Evolutionary conservation across 2,329 filamentous ascomycete genomes (phyloP), one percentile per base, ranked within the genome.

Genomic region (Neonectria sp.): DNA sequence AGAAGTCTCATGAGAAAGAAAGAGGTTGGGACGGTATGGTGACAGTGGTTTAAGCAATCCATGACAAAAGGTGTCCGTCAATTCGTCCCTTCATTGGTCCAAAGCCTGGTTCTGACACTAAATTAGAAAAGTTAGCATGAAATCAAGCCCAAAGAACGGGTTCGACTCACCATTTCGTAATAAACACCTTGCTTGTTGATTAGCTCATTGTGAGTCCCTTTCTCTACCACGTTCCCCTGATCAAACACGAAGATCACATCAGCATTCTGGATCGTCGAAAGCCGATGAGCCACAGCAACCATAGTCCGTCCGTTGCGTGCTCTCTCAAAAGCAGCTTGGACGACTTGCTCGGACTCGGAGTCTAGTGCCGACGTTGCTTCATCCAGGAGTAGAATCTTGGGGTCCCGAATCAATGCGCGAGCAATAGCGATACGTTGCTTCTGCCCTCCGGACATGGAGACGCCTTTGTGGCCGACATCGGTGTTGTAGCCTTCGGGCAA

Each of bases 321-420:
- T 64, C 75, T 81, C 29, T 89, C 84, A 7, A 94, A 84, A 3
- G 88, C 76, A 5, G 81, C 80, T 40, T 89, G 84, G 8, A 94
- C 85, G 3, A 87, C 75, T 8, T 80, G 80, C 6, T 90, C 88
- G 27, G 85, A 88, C 72, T 87, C 86, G 0, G 84, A 83, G 71
- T 93, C 91, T 2, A 94, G 81, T 7, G 88, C 89, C 17, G 86
- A 89, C 0, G 91, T 93, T 2, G 90, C 89, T 80, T 93, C 91
- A 71, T 94, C 92, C 0, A 94, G 82, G 15, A 94, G 84, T 11
- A 93, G 78, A 2, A 93, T 82, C 59, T 65, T 55, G 25, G 88
- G 87, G 9, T 84, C 81, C 1, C 86, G 81, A 3, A 89, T 79
- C 12, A 89, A 77, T 0, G 87, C 87, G 2, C 86, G 80, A 0